These are phyloP conservation scores for Polytrichum formosum DNA, from an alignment of 225 moss, liverwort and hornwort genomes.

Conservation along the genomic window DNA sequence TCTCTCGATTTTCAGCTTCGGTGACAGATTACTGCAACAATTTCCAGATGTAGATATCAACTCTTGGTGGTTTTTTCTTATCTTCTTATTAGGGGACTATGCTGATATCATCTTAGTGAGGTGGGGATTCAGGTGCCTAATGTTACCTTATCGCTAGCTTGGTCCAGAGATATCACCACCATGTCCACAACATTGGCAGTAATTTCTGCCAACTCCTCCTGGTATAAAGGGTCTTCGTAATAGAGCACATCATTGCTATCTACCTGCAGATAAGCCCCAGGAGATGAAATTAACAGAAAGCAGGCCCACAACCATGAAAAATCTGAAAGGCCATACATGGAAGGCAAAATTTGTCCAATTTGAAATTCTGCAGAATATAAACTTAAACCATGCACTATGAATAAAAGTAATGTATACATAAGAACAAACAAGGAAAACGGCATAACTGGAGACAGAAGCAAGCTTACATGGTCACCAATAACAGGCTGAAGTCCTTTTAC, in stretches of 20 bases:
- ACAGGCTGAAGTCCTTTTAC: conserved; percentile 70
- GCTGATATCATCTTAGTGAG: neutral
- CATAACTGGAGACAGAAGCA: neutral
- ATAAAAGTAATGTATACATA: neutral
- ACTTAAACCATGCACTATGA: neutral
- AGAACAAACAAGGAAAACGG: neutral
- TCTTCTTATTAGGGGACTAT: neutral
- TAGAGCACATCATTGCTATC: conserved; percentile 85
- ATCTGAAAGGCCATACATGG: no score
- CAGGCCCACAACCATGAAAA: no score
- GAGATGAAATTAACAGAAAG: no score
- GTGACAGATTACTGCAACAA: no score
- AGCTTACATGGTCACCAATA: conserved; percentile 46
- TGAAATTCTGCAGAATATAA: neutral
- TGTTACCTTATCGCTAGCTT: conserved; percentile 60
- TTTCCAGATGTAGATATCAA: no score
- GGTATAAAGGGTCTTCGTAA: conserved; percentile 62
- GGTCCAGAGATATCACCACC: conserved; percentile 50
- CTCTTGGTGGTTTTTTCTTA: no score
- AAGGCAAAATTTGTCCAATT: no score
- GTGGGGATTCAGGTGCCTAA: neutral
- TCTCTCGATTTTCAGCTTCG: no score
- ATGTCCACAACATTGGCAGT: conserved; percentile 55
- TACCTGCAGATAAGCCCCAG: conserved; percentile 39
- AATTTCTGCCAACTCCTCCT: conserved; percentile 68